Base-by-base conservation (phyloP, 768 basidiomycete species). In the Cystofilobasidium macerans region DNA sequence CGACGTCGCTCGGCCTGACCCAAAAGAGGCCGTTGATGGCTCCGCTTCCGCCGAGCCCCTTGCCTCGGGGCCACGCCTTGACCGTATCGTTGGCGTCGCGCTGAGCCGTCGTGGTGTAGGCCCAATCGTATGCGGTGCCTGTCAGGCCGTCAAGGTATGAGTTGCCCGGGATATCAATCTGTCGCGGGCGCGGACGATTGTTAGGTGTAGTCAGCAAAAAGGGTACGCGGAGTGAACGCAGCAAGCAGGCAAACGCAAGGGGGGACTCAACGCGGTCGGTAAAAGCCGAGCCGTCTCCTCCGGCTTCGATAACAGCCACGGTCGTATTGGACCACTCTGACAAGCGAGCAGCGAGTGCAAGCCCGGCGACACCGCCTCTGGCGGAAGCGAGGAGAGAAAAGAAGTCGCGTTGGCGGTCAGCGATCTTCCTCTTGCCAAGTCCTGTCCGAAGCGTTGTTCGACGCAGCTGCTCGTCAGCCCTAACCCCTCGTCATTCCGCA, bases 1-100 rank as follows among this genome's bases (percentile, higher is more conserved):
- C 70, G 28, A 28, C 57, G 51, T 54, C 51, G 32, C 18, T 35
- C 30, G 35, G 42, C 24, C 56, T 47, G 28, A 43, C 35, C 38
- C 33, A 77, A 76, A 84, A 86, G 79, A 86, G 79, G 57, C 84
- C 85, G 73, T 88, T 88, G 62, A 86, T 78, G 12, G 85, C 84
- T 35, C 83, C 80, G 48, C 28, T 84, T 8, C 86, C 86, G 61
- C 86, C 86, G 28, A 88, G 78, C 57, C 84, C 82, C 73, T 83
- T 84, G 36, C 86, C 86, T 71, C 78, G 62, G 18, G 69, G 69
- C 69, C 69, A 65, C 2, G 18, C n/a, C 56, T 60, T 60, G 35
- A 38, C 30, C 5, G 53, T 42, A 1, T n/a, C 32, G 18, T 32
- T 24, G 8, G 61, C 59, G 24, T 58, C 61, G 1, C 30, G 26